These are phyloP conservation scores for Gleditsia sinensis DNA, from an alignment of 306 rosid species.

Conservation along the genomic window DNA sequence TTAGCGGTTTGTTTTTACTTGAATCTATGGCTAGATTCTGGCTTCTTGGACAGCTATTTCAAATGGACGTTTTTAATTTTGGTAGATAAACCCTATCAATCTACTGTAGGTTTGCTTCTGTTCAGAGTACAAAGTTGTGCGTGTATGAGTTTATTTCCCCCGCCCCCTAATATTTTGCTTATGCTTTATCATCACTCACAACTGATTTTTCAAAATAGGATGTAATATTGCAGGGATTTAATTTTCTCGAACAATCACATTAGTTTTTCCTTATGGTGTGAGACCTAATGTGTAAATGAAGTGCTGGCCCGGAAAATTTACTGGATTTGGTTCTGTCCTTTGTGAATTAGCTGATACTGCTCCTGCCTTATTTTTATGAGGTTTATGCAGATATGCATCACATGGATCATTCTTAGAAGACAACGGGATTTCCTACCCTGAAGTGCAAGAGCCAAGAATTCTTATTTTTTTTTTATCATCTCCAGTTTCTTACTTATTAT, in stretches of 20 bases:
- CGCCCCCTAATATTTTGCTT: not conserved
- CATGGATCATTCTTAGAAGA: constrained; percentile 6
- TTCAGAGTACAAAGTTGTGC: not conserved
- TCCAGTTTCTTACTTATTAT: not conserved
- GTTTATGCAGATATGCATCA: not conserved
- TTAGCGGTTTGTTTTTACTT: constrained; percentile 33
- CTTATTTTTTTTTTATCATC: not conserved
- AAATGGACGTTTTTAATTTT: not conserved
- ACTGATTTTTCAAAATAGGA: not conserved
- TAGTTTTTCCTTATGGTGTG: not conserved
- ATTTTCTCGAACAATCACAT: not conserved
- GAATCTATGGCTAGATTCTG: constrained; percentile 31
- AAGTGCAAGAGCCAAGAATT: not conserved
- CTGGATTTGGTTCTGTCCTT: not conserved
- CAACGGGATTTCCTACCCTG: not conserved
- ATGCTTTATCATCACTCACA: not conserved
- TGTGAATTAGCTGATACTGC: not conserved
- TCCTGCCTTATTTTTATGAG: not conserved
- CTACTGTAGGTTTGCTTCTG: not conserved
- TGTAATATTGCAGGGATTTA: not conserved
- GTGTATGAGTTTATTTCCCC: not conserved
- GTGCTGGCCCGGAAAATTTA: not conserved
- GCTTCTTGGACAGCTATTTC: not conserved
- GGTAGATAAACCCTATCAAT: constrained; percentile 34
- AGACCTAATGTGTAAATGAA: not conserved